Conservation (phyloP, 225 moss, liverwort and hornwort genomes). For the Marchantia paleacea region DNA sequence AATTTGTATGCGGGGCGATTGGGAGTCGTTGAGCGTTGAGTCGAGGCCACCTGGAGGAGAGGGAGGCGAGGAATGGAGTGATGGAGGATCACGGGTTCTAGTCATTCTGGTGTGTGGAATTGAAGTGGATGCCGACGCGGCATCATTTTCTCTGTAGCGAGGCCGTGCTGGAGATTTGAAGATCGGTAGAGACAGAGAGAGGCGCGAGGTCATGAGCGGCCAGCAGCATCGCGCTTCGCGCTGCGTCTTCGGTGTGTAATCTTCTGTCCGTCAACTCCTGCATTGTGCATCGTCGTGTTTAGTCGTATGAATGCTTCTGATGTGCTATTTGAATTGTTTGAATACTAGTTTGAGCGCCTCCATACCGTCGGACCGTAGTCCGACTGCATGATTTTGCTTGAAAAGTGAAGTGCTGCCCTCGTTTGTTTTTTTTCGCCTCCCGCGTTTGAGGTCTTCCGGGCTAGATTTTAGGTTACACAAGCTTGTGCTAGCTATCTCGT, state of each 20-base stretch:
- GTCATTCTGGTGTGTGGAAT: neutral
- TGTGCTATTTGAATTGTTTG: neutral
- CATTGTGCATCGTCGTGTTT: neutral
- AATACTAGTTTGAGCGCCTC: neutral
- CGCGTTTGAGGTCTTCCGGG: neutral
- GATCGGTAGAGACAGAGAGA: neutral
- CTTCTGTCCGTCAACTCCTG: neutral
- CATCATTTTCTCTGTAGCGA: neutral
- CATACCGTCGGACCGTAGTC: neutral
- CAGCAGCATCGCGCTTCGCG: slow-evolving; percentile 96
- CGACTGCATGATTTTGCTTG: neutral
- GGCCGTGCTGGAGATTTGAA: slow-evolving; percentile 5
- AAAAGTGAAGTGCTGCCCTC: neutral
- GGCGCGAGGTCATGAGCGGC: slow-evolving; percentile 73
- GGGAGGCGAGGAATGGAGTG: neutral
- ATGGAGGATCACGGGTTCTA: neutral
- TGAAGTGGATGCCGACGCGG: neutral
- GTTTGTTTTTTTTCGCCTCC: neutral
- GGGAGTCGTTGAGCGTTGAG: neutral
- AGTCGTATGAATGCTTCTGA: neutral
- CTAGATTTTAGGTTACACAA: neutral
- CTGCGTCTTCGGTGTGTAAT: slow-evolving; percentile 79
- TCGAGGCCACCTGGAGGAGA: neutral
- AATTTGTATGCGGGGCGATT: neutral
- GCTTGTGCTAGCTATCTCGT: too few relatives aligned